These are phyloP conservation scores for Suillus variegatus DNA, from an alignment of 768 basidiomycete genomes.

Conservation along the genomic window DNA sequence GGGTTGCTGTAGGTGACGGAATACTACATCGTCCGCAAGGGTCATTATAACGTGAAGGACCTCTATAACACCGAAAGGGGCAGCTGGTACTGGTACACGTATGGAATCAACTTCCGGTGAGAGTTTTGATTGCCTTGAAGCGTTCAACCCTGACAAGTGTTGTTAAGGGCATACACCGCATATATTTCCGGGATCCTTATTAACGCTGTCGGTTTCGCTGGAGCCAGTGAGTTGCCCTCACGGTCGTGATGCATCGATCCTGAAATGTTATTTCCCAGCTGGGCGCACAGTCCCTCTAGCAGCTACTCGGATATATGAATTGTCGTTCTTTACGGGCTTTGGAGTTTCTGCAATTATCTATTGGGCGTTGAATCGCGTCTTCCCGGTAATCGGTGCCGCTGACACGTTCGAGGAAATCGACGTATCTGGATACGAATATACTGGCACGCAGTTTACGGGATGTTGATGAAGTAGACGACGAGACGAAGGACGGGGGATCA, in stretches of 20 bases:
- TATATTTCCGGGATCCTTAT: constrained; percentile 80
- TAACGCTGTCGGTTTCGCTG: constrained; percentile 82
- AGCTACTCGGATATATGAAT: constrained; percentile 69
- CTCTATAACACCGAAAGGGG: constrained; percentile 58
- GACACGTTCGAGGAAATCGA: constrained; percentile 59
- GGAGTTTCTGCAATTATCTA: constrained; percentile 69
- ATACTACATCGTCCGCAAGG: constrained; percentile 73
- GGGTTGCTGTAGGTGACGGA: constrained; percentile 58
- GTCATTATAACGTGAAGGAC: constrained; percentile 68
- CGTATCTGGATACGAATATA: constrained; percentile 35
- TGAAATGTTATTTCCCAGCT: constrained; percentile 32
- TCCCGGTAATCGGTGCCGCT: constrained; percentile 56
- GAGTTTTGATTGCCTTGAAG: constrained; percentile 16
- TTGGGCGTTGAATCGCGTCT: constrained; percentile 53
- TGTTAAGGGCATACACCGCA: constrained; percentile 57
- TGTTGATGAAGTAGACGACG: not conserved
- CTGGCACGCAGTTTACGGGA: not conserved
- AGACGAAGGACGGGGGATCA: not conserved
- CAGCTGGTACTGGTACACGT: constrained; percentile 78
- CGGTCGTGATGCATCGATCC: not conserved
- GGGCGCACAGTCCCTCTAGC: constrained; percentile 63
- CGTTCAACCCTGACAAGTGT: constrained; percentile 5
- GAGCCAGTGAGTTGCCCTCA: constrained; percentile 52
- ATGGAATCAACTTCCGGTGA: constrained; percentile 72
- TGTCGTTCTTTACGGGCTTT: constrained; percentile 86